Evolutionary conservation across 148 eudicot species (phyloP).

Genomic region (Suaeda aralocaspica): DNA sequence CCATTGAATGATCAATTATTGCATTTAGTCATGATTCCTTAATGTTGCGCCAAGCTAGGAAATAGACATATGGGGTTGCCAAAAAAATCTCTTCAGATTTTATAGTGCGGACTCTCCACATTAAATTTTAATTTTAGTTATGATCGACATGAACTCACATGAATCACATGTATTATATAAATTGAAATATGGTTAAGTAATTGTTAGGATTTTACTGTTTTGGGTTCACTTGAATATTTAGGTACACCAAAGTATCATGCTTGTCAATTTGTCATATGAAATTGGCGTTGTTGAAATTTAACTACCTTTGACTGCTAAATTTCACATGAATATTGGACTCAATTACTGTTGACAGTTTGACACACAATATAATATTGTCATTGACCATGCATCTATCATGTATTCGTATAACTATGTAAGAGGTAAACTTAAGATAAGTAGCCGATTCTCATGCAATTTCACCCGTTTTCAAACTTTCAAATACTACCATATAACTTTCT

Average conservation of each 20-base stretch:
- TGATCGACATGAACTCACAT: neutral
- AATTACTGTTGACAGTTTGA: neutral
- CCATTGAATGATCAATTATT: conserved; percentile 14
- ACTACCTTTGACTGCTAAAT: conserved; percentile 20
- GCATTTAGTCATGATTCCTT: conserved; percentile 17
- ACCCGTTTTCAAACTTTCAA: neutral
- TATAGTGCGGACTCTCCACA: neutral
- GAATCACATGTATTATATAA: conserved; percentile 21
- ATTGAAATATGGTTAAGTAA: conserved; percentile 3
- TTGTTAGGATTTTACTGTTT: neutral
- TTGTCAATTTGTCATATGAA: conserved; percentile 5
- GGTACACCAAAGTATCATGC: neutral
- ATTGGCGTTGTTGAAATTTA: conserved; percentile 1
- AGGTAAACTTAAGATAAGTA: neutral
- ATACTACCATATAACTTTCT: too few relatives aligned
- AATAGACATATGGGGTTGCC: conserved; percentile 9
- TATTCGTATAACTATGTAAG: neutral
- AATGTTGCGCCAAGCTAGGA: conserved; percentile 17
- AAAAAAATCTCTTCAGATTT: conserved; percentile 7
- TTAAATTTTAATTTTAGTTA: neutral
- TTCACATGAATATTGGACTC: neutral
- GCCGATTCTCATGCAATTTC: neutral
- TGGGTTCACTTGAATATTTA: neutral
- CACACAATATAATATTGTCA: neutral
- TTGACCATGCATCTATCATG: neutral